Conservation (phyloP, 805 yeast species). For the Ascoidea rubescens region DNA sequence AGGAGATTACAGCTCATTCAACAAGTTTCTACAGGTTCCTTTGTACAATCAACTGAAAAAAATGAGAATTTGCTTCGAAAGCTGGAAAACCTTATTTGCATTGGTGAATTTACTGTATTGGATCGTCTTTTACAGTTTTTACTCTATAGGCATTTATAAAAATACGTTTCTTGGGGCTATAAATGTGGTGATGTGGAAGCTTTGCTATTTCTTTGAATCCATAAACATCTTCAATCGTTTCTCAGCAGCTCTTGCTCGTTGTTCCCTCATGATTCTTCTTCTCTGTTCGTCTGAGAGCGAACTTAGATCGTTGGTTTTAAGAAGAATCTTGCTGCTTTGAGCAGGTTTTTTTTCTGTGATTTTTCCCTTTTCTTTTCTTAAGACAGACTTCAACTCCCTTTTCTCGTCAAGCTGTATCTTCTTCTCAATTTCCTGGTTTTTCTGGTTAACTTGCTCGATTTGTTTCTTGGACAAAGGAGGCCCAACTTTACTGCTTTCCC, state of each 20-base stretch:
- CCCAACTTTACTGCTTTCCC: constrained; percentile 58
- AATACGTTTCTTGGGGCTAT: no score
- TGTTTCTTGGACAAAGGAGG: constrained; percentile 41
- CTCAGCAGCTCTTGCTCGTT: constrained; percentile 93
- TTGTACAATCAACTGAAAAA: no score
- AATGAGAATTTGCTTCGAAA: no score
- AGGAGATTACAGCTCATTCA: no score
- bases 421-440: constrained; percentile 26
- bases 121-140: no score
- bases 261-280: constrained; percentile 76
- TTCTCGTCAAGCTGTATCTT: constrained; percentile 26
- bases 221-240: constrained; percentile 40
- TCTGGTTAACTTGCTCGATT: constrained; percentile 29
- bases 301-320: constrained; percentile 25
- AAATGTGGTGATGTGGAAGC: no score
- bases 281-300: constrained; percentile 65
- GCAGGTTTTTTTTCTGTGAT: constrained; percentile 7
- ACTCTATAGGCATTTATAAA: no score
- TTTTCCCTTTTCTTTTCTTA: constrained; percentile 16
- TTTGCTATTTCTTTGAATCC: no score
- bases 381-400: constrained; percentile 18
- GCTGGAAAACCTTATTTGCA: no score
- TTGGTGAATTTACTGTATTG: no score
- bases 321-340: constrained; percentile 8
- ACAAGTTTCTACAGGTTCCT: no score